Evolutionary conservation across 1,284 basidiomycete genomes (phyloP).

Genomic region (Pyrrhoderma noxium): DNA sequence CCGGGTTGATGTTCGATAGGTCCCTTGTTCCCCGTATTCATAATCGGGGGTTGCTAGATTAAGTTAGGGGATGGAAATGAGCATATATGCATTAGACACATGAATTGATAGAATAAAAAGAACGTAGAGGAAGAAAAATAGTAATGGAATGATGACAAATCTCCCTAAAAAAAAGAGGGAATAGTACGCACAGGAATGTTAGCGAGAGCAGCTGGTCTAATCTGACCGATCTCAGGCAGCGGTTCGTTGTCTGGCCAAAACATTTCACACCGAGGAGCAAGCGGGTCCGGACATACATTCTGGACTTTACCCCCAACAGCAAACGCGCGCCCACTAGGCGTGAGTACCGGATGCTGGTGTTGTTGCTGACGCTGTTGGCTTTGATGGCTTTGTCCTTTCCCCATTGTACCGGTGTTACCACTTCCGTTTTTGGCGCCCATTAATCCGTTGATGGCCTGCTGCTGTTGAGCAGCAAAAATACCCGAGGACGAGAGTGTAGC

Average conservation of each 20-base stretch:
- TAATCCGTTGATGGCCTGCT: conserved; percentile 6
- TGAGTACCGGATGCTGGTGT: conserved; percentile 54
- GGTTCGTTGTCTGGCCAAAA: conserved; percentile 84
- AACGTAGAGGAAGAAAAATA: background rate
- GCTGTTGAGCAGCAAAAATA: conserved; percentile 9
- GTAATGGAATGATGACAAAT: background rate
- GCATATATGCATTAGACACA: conserved; percentile 13
- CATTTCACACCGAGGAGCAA: conserved; percentile 65
- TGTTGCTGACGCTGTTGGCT: conserved; percentile 23
- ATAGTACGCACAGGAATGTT: conserved; percentile 44
- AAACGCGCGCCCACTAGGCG: conserved; percentile 69
- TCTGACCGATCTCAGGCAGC: conserved; percentile 67
- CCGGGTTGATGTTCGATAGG: conserved; percentile 83
- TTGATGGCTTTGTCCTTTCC: conserved; percentile 18
- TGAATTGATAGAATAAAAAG: background rate
- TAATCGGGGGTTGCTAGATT: conserved; percentile 66
- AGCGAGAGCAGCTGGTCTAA: conserved; percentile 49
- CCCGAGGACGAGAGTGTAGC: conserved; percentile 7
- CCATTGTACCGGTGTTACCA: conserved; percentile 1
- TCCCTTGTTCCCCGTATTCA: conserved; percentile 84
- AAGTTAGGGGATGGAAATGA: conserved; percentile 8
- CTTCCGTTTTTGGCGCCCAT: background rate
- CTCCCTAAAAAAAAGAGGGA: background rate
- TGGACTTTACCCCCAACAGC: conserved; percentile 67
- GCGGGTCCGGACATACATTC: conserved; percentile 64